Percentiles rank a stretch among this genome's conserved stretches.
phyloP scores from a whole-genome alignment of 768 basidiomycete species.

The Postia placenta region DNA sequence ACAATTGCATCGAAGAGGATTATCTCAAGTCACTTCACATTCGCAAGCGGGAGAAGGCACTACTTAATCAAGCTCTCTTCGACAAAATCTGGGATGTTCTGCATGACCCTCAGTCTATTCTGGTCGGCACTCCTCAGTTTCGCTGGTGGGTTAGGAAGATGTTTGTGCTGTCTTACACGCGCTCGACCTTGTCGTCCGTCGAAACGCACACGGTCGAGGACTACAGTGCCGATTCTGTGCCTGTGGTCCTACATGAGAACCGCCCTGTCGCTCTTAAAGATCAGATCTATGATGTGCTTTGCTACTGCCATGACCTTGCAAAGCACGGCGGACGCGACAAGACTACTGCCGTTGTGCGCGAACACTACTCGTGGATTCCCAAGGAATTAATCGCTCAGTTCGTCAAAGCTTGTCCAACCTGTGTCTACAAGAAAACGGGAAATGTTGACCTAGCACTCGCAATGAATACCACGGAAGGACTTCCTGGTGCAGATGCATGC shows the following conservation, averaged over 20 bases:
- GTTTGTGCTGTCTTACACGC: conserved; percentile 46
- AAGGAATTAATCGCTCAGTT: conserved; percentile 79
- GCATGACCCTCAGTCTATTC: conserved; percentile 40
- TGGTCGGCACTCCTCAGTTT: conserved; percentile 57
- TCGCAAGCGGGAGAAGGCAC: conserved; percentile 59
- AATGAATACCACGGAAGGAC: neutral
- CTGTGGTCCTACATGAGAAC: conserved; percentile 65
- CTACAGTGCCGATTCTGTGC: conserved; percentile 10
- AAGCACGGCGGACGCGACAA: conserved; percentile 77
- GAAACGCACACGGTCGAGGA: conserved; percentile 3
- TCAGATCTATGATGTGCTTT: conserved; percentile 73
- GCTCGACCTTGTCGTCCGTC: conserved; percentile 13
- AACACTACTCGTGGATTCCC: conserved; percentile 77
- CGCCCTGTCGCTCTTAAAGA: conserved; percentile 73
- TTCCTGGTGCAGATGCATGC: neutral
- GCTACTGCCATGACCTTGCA: conserved; percentile 60
- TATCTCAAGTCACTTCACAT: conserved; percentile 57
- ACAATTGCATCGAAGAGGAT: conserved; percentile 47
- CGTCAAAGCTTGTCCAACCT: conserved; percentile 76
- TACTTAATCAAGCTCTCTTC: conserved; percentile 66
- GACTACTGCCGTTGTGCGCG: conserved; percentile 59
- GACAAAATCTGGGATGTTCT: conserved; percentile 69
- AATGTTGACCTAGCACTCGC: conserved; percentile 14
- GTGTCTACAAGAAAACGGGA: conserved; percentile 41
- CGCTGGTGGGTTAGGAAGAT: conserved; percentile 82